Base-by-base conservation (phyloP, 1,284 basidiomycete genomes). In the Meripilus lineatus region DNA sequence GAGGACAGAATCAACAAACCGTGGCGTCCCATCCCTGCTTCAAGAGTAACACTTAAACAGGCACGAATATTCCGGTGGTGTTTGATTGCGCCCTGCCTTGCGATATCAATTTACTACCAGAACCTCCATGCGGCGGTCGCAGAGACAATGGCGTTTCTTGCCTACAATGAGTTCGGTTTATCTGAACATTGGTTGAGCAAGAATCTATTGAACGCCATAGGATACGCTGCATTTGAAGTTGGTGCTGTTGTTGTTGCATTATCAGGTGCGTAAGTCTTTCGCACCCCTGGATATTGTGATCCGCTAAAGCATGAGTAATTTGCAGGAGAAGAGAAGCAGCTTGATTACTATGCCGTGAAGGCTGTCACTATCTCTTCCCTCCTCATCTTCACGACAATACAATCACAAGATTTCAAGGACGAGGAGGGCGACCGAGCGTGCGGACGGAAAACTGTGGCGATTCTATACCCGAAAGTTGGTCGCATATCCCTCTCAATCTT, bases 1-100 rank as follows among this genome's bases (percentile, higher is more conserved):
- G 71, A 73, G 49, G 71, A 74, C 43, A 52, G 51, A 10, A 44
- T 53, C 34, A 74, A 74, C 53, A 71, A 72, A 47, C 61, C 65
- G 3, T 66, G 66, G 57, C 53, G 72, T 8, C 72, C 72, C 5
- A 56, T 74, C 10, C 70, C 72, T 7, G 61, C 71, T 1, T 61
- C 64, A 10, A 61, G 68, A n/a, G 66, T 74, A 26, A 58, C 65
- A 8, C 43, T 67, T 17, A 30, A 33, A 7, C 50, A 54, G 20
- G 64, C 71, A 1, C 50, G 47, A 17, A 36, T 52, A 10, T 56
- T 72, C 5, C 64, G 68, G 17, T 66, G 66, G 63, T 18, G 62
- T 6, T 56, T 67, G 24, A 54, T 66, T 2, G 54, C 61, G 3
- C 37, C 63, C 0, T 72, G 68, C 46, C 49, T 66, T 2, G 47